Conservation (phyloP, 192 early-diverging fungal genomes). For the Pilobolus umbonatus region DNA sequence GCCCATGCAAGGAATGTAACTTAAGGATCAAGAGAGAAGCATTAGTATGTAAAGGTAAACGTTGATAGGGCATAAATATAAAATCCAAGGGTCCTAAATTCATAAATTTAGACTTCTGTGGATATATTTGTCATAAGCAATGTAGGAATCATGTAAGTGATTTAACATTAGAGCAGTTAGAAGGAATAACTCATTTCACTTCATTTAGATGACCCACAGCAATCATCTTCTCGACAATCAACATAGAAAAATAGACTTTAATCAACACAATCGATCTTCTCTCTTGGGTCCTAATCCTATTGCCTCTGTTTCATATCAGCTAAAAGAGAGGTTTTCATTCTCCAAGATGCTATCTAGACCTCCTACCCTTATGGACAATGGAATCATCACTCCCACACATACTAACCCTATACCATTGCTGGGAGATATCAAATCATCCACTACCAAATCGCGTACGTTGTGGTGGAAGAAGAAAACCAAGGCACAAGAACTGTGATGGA, state of each 20-base stretch:
- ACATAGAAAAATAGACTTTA: no score
- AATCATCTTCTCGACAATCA: no score
- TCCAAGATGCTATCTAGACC: slow-evolving; percentile 11
- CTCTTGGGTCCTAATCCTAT: slow-evolving; percentile 4
- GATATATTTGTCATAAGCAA: slow-evolving; percentile 33
- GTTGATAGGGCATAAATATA: background rate
- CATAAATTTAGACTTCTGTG: slow-evolving; percentile 17
- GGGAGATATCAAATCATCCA: background rate
- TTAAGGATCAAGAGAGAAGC: slow-evolving; percentile 45
- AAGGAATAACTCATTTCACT: background rate
- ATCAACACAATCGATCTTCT: background rate
- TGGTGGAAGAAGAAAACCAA: slow-evolving; percentile 12
- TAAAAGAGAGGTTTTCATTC: slow-evolving; percentile 10
- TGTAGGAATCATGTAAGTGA: slow-evolving; percentile 22
- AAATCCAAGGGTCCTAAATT: background rate
- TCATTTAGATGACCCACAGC: no score
- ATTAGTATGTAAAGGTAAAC: slow-evolving; percentile 51
- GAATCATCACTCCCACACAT: no score
- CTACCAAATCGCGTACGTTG: slow-evolving; percentile 2
- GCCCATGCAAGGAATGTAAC: slow-evolving; percentile 46
- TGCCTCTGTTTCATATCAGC: slow-evolving; percentile 16
- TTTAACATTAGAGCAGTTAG: background rate
- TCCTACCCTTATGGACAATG: background rate
- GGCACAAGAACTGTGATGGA: background rate
- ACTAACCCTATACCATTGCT: no score